A percentile compares a stretch with the other conserved stretches of the same genome.
phyloP scores from a whole-genome alignment of 345 rosid genomes.

The Linum usitatissimum region DNA sequence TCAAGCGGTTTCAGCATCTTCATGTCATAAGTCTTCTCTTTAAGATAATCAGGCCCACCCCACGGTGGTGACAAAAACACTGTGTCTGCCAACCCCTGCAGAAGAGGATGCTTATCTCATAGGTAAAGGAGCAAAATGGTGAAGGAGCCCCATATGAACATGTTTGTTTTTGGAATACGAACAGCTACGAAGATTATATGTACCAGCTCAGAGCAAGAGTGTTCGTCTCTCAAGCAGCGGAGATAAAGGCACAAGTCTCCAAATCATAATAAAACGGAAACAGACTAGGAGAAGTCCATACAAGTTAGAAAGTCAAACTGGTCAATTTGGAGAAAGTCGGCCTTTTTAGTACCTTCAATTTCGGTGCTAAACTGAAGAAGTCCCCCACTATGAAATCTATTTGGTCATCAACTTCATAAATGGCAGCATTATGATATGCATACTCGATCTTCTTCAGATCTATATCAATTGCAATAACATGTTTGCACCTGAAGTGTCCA shows the following conservation, averaged over 20 bases:
- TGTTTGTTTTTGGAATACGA: too few species aligned
- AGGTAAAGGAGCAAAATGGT: background rate
- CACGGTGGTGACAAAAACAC: conserved; percentile 94
- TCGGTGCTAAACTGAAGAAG: conserved; percentile 60
- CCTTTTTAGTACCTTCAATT: conserved; percentile 54
- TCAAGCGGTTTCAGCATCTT: conserved; percentile 79
- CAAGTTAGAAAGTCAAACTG: too few species aligned
- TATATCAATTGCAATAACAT: conserved; percentile 69
- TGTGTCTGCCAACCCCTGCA: conserved; percentile 48
- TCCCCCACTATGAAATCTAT: conserved; percentile 77
- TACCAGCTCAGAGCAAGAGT: too few species aligned
- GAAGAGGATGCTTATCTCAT: conserved; percentile 3
- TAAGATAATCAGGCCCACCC: conserved; percentile 88
- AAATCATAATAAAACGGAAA: too few species aligned
- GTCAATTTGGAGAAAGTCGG: too few species aligned
- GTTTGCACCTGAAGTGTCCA: conserved; percentile 43
- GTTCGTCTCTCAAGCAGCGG: too few species aligned
- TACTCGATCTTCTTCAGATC: conserved; percentile 71
- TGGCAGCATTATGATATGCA: conserved; percentile 70
- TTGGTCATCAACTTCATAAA: conserved; percentile 62
- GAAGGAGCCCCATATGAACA: background rate
- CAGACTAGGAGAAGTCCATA: too few species aligned
- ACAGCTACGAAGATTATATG: too few species aligned
- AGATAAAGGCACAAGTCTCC: too few species aligned
- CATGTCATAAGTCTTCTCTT: conserved; percentile 50